These are phyloP conservation scores for Naematelia aurantialba DNA, from an alignment of 768 basidiomycete species.

Conservation along the genomic window DNA sequence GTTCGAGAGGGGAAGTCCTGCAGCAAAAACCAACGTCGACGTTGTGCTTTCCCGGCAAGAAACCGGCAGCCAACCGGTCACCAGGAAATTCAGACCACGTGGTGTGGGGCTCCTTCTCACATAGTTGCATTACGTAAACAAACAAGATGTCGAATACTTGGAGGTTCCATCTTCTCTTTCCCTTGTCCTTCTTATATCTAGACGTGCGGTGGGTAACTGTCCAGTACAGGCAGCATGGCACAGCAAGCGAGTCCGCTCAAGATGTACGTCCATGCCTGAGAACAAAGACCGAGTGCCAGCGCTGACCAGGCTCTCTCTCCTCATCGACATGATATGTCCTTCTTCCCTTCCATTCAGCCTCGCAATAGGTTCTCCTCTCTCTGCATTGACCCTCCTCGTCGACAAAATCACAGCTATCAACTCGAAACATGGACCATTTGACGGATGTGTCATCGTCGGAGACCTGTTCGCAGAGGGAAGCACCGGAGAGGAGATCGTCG, in stretches of 20 bases:
- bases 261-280: constrained; percentile 15
- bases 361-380: constrained; percentile 74
- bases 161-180: background rate
- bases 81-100: background rate
- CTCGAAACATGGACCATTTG: constrained; percentile 89
- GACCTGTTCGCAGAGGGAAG: constrained; percentile 63
- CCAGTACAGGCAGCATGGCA: constrained; percentile 12
- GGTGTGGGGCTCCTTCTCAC: background rate
- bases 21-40: background rate
- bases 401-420: constrained; percentile 78
- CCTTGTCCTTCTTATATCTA: background rate
- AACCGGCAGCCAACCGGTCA: background rate
- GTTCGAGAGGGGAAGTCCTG: background rate
- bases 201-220: too few relatives aligned
- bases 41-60: background rate
- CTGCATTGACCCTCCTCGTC: constrained; percentile 70
- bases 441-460: constrained; percentile 54
- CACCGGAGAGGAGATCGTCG: constrained; percentile 55
- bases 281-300: background rate
- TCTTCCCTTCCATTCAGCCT: constrained; percentile 55
- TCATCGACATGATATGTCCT: background rate
- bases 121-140: background rate
- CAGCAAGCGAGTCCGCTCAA: constrained; percentile 28
- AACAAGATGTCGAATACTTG: background rate
- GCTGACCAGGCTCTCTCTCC: constrained; percentile 3